phyloP scores from a whole-genome alignment of 129 eudicot species.

The Mikania micrantha region DNA sequence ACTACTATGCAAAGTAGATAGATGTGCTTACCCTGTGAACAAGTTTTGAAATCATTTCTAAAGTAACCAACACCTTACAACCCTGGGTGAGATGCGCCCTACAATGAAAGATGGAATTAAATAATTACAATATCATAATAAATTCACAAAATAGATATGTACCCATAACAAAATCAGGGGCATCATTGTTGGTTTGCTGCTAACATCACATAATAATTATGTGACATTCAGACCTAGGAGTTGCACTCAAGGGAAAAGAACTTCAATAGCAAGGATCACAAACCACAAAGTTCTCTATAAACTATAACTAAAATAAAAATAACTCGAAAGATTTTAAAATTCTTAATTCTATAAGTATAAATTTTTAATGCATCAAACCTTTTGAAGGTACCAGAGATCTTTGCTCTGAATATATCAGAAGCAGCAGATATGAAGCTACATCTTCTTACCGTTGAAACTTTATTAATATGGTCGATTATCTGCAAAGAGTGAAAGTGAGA shows the following conservation, averaged over 20 bases:
- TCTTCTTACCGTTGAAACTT: constrained; percentile 66
- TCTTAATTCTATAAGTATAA: neutral
- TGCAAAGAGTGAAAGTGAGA: constrained; percentile 25
- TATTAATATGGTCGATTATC: constrained; percentile 86
- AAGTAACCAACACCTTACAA: constrained; percentile 72
- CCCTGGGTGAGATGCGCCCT: constrained; percentile 93
- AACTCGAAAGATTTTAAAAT: neutral
- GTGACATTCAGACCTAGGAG: constrained; percentile 1
- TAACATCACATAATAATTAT: neutral
- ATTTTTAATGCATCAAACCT: constrained; percentile 41
- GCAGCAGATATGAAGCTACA: constrained; percentile 88
- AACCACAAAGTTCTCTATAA: neutral
- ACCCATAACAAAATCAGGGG: neutral
- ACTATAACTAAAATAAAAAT: neutral
- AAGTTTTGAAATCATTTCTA: constrained; percentile 82
- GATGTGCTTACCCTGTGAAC: constrained; percentile 60
- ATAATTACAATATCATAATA: neutral
- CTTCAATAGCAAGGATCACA: constrained; percentile 1
- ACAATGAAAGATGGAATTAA: constrained; percentile 14
- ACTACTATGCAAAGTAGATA: neutral
- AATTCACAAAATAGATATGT: neutral
- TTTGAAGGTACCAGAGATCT: constrained; percentile 89
- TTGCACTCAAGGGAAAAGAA: neutral
- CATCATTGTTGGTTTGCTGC: neutral
- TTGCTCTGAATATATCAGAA: constrained; percentile 76